Base-by-base conservation (phyloP, 495 filamentous ascomycete species). In the Lasiosphaeria miniovina region DNA sequence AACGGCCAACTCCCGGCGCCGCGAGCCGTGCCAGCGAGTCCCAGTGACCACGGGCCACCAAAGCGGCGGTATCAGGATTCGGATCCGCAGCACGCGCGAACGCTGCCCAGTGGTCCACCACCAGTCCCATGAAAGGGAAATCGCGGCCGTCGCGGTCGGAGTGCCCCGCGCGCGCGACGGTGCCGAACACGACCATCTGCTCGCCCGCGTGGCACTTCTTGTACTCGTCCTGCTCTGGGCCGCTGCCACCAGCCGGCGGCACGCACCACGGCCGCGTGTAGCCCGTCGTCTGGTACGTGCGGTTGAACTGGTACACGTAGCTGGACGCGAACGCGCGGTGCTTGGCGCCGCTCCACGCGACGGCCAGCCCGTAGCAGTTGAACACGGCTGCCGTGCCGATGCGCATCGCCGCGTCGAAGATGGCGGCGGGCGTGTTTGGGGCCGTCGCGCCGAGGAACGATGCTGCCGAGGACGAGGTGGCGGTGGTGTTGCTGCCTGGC, bases 181-280 rank as follows among this genome's bases (percentile, higher is more conserved):
- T 70, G 3, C 70, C 75, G 56, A 77, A 77, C 9, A 73, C 68
- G 10, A 74, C 70, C 54, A 72, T 74, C 43, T 80, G 71, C 60
- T 82, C 79, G 24, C 78, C 78, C 14, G 74, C 76, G 64, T 81
- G 80, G 63, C 79, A 82, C 51, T 78, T 78, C 61, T 71, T 74
- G 67, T 79, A 78, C 60, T 75, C 72, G 61, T 78, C 69, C 24
- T 76, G 75, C 55, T 73, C 61, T 4, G 71, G 75, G 49, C 60
- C 58, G 0, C 35, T 52, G 2, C 62, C 35, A 0, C 70, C 68
- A 6, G 60, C 57, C 1, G 74, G 71, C 7, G 76, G 59, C 12
- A 66, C 58, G 64, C 76, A 79, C 58, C 69, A 70, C 4, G 58
- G 58, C 33, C 71, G 74, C 8, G 76, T 75, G 63, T 73, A 79